Evolutionary conservation across 371 early-diverging fungal species (phyloP).

Genomic region (Lichtheimia corymbifera): DNA sequence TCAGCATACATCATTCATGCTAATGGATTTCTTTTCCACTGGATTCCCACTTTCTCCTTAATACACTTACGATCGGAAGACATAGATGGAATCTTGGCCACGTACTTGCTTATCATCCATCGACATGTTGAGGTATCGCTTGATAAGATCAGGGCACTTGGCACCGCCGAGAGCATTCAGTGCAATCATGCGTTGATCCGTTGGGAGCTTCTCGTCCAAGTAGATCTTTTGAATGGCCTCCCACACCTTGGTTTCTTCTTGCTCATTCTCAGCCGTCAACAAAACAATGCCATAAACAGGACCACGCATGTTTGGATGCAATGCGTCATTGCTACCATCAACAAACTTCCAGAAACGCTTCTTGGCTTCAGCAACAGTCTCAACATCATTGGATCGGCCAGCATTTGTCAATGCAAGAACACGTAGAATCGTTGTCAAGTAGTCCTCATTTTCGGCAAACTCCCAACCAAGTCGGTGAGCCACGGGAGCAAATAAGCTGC

Average conservation of each 20-base stretch:
- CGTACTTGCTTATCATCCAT: slow-evolving; percentile 73
- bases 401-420: slow-evolving; percentile 48
- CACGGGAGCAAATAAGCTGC: slow-evolving; percentile 56
- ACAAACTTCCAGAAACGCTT: slow-evolving; percentile 47
- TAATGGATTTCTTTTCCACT: too few species aligned
- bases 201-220: slow-evolving; percentile 58
- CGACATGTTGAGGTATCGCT: slow-evolving; percentile 63
- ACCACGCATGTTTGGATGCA: slow-evolving; percentile 87
- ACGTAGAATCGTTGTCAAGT: slow-evolving; percentile 48
- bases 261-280: slow-evolving; percentile 60
- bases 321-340: slow-evolving; percentile 44
- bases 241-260: slow-evolving; percentile 63
- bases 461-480: slow-evolving; percentile 68
- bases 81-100: slow-evolving; percentile 81
- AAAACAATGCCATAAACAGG: slow-evolving; percentile 79
- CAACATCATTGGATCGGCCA: slow-evolving; percentile 38
- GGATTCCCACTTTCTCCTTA: not conserved
- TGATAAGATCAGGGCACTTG: slow-evolving; percentile 58
- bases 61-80: slow-evolving; percentile 38
- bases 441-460: slow-evolving; percentile 47
- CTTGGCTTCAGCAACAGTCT: slow-evolving; percentile 43
- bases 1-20: too few species aligned
- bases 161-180: slow-evolving; percentile 77
- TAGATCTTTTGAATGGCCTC: slow-evolving; percentile 76
- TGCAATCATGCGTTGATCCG: slow-evolving; percentile 81